These are phyloP conservation scores for Nicotiana undulata DNA, from an alignment of 257 asterid species.

Conservation along the genomic window DNA sequence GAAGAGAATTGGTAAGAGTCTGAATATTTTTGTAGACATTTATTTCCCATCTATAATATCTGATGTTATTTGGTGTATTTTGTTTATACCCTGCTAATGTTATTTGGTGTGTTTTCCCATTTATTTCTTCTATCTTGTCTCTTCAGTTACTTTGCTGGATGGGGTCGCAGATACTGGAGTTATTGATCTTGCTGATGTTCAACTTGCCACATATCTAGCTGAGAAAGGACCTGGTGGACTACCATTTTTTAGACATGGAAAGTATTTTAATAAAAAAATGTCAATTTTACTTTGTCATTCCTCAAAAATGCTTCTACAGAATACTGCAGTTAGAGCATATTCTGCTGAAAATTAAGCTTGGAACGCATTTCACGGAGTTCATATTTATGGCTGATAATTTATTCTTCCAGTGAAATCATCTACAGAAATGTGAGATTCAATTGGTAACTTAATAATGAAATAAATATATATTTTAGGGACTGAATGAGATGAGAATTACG, in stretches of 20 bases:
- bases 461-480: background rate
- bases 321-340: background rate
- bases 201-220: slow-evolving; percentile 62
- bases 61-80: background rate
- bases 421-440: background rate
- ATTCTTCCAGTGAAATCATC: background rate
- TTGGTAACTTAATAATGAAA: background rate
- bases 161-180: slow-evolving; percentile 78
- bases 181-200: slow-evolving; percentile 75
- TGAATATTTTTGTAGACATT: background rate
- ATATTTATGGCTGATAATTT: background rate
- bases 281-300: slow-evolving; percentile 7
- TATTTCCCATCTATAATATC: background rate
- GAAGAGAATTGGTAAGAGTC: slow-evolving; percentile 66
- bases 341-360: background rate
- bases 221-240: slow-evolving; percentile 79
- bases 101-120: background rate
- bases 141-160: slow-evolving; percentile 54
- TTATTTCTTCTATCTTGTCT: background rate
- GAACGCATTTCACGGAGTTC: background rate
- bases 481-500: background rate
- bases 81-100: background rate
- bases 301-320: background rate
- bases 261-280: slow-evolving; percentile 15
- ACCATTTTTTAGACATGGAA: slow-evolving; percentile 76